Conservation (phyloP, 1,284 basidiomycete genomes). For the Ustilago sp. region DNA sequence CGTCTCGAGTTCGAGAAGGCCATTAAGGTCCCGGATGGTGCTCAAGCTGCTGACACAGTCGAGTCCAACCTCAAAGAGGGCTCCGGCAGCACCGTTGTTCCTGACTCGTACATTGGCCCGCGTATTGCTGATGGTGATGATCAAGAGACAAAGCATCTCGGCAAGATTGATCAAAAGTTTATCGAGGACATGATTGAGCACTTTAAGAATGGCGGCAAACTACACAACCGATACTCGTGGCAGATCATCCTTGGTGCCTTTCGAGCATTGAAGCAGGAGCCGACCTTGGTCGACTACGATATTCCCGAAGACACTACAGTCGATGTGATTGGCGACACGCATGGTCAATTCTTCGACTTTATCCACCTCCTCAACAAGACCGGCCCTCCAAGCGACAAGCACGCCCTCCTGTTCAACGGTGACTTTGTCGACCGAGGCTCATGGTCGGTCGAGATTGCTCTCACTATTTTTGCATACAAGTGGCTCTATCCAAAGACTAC, state of each 20-base stretch:
- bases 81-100: slow-evolving; percentile 47
- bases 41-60: slow-evolving; percentile 54
- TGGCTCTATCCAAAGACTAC: slow-evolving; percentile 73
- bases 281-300: slow-evolving; percentile 82
- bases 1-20: slow-evolving; percentile 66
- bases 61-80: slow-evolving; percentile 60
- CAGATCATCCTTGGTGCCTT: slow-evolving; percentile 92
- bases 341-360: slow-evolving; percentile 84
- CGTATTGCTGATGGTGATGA: slow-evolving; percentile 47
- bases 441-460: slow-evolving; percentile 95
- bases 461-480: slow-evolving; percentile 95
- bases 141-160: slow-evolving; percentile 74
- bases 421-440: slow-evolving; percentile 88
- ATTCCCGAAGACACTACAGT: slow-evolving; percentile 79
- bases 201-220: slow-evolving; percentile 90
- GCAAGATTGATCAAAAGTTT: slow-evolving; percentile 76
- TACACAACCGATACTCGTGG: slow-evolving; percentile 85
- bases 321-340: slow-evolving; percentile 64
- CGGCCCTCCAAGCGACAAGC: slow-evolving; percentile 71
- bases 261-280: slow-evolving; percentile 80
- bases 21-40: slow-evolving; percentile 60
- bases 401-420: slow-evolving; percentile 68
- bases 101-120: slow-evolving; percentile 60
- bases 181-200: slow-evolving; percentile 86
- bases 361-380: slow-evolving; percentile 88